phyloP scores from a whole-genome alignment of 495 filamentous ascomycete species.

The Hyaloscypha hepaticicola region DNA sequence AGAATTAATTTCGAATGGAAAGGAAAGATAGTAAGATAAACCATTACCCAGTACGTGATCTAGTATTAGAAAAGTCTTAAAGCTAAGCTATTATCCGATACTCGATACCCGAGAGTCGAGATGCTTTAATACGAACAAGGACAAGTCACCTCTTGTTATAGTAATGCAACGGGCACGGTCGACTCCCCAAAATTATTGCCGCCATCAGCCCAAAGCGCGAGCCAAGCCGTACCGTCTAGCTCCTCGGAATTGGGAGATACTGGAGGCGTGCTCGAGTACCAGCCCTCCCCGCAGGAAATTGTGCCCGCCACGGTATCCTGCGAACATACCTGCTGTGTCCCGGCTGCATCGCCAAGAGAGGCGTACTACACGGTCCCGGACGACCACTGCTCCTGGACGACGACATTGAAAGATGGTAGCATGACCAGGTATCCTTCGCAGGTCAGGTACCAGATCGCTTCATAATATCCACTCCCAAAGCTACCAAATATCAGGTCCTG shows the following conservation, averaged over 20 bases:
- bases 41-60: no score
- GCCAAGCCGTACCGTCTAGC: background rate
- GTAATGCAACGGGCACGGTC: background rate
- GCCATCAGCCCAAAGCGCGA: background rate
- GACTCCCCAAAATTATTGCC: background rate
- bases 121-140: slow-evolving; percentile 8
- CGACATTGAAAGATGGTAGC: background rate
- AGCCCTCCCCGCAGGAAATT: background rate
- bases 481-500: background rate
- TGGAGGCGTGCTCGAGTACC: background rate
- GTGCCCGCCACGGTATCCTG: background rate
- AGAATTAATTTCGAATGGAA: no score
- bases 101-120: no score
- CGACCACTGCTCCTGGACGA: background rate
- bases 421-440: slow-evolving; percentile 4
- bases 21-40: no score
- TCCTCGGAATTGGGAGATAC: background rate
- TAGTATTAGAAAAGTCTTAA: no score
- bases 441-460: slow-evolving; percentile 2
- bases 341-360: background rate
- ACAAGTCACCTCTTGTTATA: slow-evolving; percentile 9
- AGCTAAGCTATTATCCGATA: no score
- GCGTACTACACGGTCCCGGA: background rate
- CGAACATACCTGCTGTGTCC: background rate
- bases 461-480: background rate